Evolutionary conservation across 2,329 filamentous ascomycete genomes (phyloP).

Genomic region (Fusarium succisae): DNA sequence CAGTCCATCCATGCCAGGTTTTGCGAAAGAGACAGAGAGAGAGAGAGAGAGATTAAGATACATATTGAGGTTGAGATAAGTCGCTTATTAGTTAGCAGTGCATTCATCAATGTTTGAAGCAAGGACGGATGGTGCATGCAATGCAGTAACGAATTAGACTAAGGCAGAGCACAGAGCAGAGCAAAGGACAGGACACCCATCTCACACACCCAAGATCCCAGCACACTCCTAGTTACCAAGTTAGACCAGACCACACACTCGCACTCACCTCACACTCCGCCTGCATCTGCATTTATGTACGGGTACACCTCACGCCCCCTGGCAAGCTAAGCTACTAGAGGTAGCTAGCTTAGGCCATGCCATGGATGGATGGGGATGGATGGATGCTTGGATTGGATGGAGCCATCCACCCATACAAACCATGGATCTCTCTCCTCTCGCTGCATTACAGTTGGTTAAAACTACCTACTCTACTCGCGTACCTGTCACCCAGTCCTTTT

Average conservation of each 20-base stretch:
- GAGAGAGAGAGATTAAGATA: background rate
- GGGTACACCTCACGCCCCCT: background rate
- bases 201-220: constrained; percentile 20
- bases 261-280: background rate
- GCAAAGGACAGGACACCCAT: background rate
- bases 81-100: background rate
- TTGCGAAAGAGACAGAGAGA: background rate
- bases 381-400: constrained; percentile 4
- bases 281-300: background rate
- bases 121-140: background rate
- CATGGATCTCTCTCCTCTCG: constrained; percentile 25
- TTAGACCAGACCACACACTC: background rate
- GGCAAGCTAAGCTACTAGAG: background rate
- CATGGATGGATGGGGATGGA: constrained; percentile 1
- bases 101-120: background rate
- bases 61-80: background rate
- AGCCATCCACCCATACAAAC: constrained; percentile 15
- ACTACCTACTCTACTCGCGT: constrained; percentile 50
- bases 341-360: background rate
- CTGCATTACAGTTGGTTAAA: constrained; percentile 45
- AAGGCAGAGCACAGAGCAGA: constrained; percentile 1
- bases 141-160: background rate
- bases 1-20: background rate
- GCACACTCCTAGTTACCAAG: background rate
- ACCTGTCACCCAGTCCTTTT: constrained; percentile 65